Evolutionary conservation across 306 rosid genomes (phyloP).

Genomic region (Dryas alaskensis): DNA sequence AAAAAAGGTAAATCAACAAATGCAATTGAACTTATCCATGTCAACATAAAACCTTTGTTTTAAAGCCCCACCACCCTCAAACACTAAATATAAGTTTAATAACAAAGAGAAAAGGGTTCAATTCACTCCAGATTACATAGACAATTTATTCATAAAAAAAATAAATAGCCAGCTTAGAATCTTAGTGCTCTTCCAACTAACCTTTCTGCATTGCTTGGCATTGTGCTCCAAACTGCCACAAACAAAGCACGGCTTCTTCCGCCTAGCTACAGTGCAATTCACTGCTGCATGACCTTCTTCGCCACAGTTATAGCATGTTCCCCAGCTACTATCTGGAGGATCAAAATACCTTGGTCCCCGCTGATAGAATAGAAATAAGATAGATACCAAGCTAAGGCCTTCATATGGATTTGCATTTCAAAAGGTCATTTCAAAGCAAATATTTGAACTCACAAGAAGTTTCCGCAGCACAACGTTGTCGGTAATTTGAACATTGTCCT

Average conservation of each 20-base stretch:
- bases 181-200: conserved; percentile 24
- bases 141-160: not conserved
- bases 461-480: conserved; percentile 69
- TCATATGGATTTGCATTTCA: conserved; percentile 33
- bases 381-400: conserved; percentile 49
- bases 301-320: conserved; percentile 79
- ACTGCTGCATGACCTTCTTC: conserved; percentile 87
- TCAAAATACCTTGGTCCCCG: conserved; percentile 98
- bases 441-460: conserved; percentile 80
- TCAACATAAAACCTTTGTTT: not conserved
- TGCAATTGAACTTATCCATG: not conserved
- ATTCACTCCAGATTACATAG: not conserved
- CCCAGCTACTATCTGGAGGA: conserved; percentile 86
- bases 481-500: conserved; percentile 34
- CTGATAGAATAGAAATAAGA: conserved; percentile 55
- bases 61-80: not conserved
- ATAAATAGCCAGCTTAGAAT: not conserved
- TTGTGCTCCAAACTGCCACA: conserved; percentile 87
- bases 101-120: not conserved
- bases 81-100: not conserved
- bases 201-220: conserved; percentile 70
- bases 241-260: conserved; percentile 80
- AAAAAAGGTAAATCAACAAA: not conserved
- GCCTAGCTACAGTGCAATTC: conserved; percentile 61
- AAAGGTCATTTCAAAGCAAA: conserved; percentile 34